A percentile compares a stretch with the other conserved stretches of the same genome.
Evolutionary conservation across 306 rosid species (phyloP).

Genomic region (Crotalaria pallida): DNA sequence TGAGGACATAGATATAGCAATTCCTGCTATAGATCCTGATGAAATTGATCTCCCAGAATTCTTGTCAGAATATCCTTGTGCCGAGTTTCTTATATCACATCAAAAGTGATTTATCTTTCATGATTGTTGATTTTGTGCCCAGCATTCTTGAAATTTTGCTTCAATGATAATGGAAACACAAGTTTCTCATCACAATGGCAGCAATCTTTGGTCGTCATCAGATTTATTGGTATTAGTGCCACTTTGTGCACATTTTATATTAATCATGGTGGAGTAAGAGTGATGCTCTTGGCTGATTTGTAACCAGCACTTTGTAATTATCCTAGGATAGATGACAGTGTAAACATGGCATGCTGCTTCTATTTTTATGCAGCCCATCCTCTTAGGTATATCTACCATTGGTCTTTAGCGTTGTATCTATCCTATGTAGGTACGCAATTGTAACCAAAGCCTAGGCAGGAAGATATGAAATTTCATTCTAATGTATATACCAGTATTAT

Average conservation of each 20-base stretch:
- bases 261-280: background rate
- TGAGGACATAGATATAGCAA: constrained; percentile 86
- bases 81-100: constrained; percentile 55
- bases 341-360: constrained; percentile 12
- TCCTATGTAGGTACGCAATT: constrained; percentile 23
- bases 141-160: constrained; percentile 13
- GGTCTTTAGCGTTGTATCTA: constrained; percentile 18
- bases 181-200: constrained; percentile 4
- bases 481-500: constrained; percentile 33
- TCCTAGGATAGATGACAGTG: constrained; percentile 16
- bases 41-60: constrained; percentile 59
- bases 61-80: constrained; percentile 64
- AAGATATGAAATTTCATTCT: constrained; percentile 26
- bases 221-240: background rate
- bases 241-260: background rate
- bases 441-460: background rate
- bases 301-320: constrained; percentile 20
- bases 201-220: constrained; percentile 4
- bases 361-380: constrained; percentile 22
- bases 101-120: constrained; percentile 32
- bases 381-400: background rate
- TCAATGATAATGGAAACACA: background rate
- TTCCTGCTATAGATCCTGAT: constrained; percentile 80
- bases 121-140: background rate
- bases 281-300: background rate